Percentiles rank a stretch among this genome's conserved stretches.
phyloP scores from a whole-genome alignment of 164 flowering plant genomes.

The Dillenia suffruticosa region DNA sequence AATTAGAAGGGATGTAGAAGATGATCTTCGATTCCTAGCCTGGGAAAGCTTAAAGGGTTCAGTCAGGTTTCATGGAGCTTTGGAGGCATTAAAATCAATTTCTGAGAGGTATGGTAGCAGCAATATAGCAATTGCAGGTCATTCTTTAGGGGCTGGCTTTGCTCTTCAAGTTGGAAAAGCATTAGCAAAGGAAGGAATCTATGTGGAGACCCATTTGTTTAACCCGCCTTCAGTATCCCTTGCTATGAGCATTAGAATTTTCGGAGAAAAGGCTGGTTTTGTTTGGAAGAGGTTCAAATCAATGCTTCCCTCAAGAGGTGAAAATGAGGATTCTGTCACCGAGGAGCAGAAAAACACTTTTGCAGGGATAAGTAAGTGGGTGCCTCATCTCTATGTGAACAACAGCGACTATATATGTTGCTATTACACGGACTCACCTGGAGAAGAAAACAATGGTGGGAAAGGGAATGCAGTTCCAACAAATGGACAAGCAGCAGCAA shows the following conservation, averaged over 20 bases:
- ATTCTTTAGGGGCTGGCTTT: slow-evolving; percentile 94
- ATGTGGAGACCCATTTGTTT: slow-evolving; percentile 85
- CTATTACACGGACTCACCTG: slow-evolving; percentile 51
- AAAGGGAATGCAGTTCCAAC: slow-evolving; percentile 45
- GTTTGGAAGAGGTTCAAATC: slow-evolving; percentile 72
- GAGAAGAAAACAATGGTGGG: slow-evolving; percentile 12
- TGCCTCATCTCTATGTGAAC: slow-evolving; percentile 74
- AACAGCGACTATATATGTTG: slow-evolving; percentile 94
- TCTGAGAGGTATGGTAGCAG: slow-evolving; percentile 55
- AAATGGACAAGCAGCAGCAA: slow-evolving; percentile 45
- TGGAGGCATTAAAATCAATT: slow-evolving; percentile 56
- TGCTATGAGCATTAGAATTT: slow-evolving; percentile 63
- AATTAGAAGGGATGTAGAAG: slow-evolving; percentile 80
- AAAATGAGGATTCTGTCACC: slow-evolving; percentile 14
- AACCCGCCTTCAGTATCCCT: slow-evolving; percentile 94
- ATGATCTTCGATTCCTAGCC: slow-evolving; percentile 90
- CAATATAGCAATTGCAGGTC: slow-evolving; percentile 86
- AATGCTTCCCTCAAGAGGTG: slow-evolving; percentile 53
- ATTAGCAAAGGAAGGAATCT: slow-evolving; percentile 77
- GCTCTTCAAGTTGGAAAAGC: slow-evolving; percentile 92
- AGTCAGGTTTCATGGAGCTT: slow-evolving; percentile 53
- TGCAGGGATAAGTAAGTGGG: slow-evolving; percentile 32
- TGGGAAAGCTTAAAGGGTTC: slow-evolving; percentile 96
- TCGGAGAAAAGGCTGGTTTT: slow-evolving; percentile 72
- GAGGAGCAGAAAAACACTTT: slow-evolving; percentile 12